Base-by-base conservation (phyloP, 163 green algal genomes). In the Chloroidium sp. region DNA sequence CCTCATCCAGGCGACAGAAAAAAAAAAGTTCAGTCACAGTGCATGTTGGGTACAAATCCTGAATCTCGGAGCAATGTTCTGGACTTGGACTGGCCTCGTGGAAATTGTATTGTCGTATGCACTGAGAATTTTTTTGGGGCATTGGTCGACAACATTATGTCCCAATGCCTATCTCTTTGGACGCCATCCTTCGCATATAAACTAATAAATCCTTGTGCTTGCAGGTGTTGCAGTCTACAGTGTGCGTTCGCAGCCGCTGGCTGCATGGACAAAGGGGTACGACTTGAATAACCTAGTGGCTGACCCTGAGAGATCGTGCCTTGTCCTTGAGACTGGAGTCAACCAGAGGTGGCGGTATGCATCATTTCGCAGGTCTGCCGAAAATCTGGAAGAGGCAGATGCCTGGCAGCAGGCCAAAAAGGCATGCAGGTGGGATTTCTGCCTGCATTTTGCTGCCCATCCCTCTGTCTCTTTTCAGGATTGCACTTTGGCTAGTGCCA, bases 191-290 rank as follows among this genome's bases (percentile, higher is more conserved):
- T 36, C 36, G 36, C 36, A 36, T 36, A 36, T 72, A 36, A 36
- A 36, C 36, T 36, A 36, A 36, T 36, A 36, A 36, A 36, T 36
- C 36, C 36, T 36, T 36, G 36, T 36, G 36, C 36, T 36, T 36
- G 82, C 85, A 89, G 94, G 95, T 2, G 92, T 98, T 14, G 94
- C 92, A 1, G 94, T 98, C 60, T 98, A 97, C 89, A 95, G 89
- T 79, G 85, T 90, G n/a, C 87, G 95, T 60, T 92, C 93, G 36
- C 84, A 92, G 77, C 92, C 95, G 0, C 83, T 98, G 77, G 93
- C 95, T 1, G 95, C 91, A 1, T 98, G 95, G 95, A 98, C 93
- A 12, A 95, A 94, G 77, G 91, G 93, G 0, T 87, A 97, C 67
- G 95, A 98, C 79, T 88, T 98, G 62, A 87, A 89, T 36, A 81